Conservation (phyloP, 139 green algal genomes). For the Chlamydomonas incerta region DNA sequence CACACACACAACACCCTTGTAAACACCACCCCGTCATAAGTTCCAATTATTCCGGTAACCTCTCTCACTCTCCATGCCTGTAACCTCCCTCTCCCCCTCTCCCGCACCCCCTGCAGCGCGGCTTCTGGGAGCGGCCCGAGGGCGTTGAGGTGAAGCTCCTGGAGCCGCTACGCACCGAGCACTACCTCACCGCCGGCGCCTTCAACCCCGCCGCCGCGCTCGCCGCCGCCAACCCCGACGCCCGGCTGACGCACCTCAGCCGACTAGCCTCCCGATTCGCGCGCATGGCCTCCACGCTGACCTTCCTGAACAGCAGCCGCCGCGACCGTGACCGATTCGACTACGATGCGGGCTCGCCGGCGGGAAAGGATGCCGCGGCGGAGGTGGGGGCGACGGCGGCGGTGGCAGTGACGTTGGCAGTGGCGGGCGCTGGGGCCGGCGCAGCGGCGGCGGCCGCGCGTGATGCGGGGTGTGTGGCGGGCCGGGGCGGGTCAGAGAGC, state of each 20-base stretch:
- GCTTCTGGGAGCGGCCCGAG: slow-evolving; percentile 20
- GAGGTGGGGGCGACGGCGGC: background rate
- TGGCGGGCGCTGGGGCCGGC: no score
- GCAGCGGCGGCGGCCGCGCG: no score
- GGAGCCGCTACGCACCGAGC: slow-evolving; percentile 4
- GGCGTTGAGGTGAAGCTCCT: background rate
- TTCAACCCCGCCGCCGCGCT: slow-evolving; percentile 1
- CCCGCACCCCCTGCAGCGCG: background rate
- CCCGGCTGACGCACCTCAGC: background rate
- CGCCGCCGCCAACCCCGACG: background rate
- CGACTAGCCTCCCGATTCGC: background rate
- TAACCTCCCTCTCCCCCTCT: background rate
- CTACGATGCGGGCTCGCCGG: background rate
- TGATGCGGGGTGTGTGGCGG: no score
- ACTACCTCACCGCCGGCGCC: background rate
- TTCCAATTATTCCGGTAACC: no score
- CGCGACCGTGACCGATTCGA: no score
- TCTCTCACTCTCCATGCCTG: background rate
- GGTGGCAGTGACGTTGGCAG: no score
- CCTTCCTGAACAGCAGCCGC: background rate
- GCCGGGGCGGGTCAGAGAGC: no score
- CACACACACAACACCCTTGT: no score
- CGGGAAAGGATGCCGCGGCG: background rate
- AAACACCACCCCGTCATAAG: no score
- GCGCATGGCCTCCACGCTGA: background rate